Evolutionary conservation across 208 protist genomes (phyloP), one percentile per base, ranked within the genome.

Genomic region (Herpetomonas tarakana): DNA sequence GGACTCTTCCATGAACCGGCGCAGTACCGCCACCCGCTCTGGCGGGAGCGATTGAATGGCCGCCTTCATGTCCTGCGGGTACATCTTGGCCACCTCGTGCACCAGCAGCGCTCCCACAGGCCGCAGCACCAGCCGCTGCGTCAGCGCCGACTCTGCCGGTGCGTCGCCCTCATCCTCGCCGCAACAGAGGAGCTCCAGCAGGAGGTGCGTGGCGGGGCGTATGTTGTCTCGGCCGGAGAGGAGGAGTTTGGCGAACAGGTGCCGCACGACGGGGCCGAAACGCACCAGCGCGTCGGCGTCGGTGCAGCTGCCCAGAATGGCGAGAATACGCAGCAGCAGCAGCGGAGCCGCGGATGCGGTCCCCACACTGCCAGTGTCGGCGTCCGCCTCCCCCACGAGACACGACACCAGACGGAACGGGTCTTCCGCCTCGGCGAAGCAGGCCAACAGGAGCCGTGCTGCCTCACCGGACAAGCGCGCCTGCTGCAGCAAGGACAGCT

Each of bases 1-100:
- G 28, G 78, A 78, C 49, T 52, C 62, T 45, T 87, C 73, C 86
- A 93, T 90, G 53, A 93, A 83, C 39, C 47, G 30, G 26, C 86
- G 70, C 59, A 93, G 70, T 58, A 53, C 28, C 21, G 62, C 38
- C 1, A 76, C 80, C 22, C 81, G 74, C 11, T 62, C 65, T 1
- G 55, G 12, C 0, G 54, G 59, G 0, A 93, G 66, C 2, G 52
- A 62, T 25, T 76, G 86, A 72, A 93, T 88, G 16, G 69, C 80
- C 26, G 24, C 61, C 22, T 67, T 68, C 60, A 93, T 52, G 54
- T 72, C 67, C 25, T 31, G 24, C 11, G 71, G 53, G 46, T 81
- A 53, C 12, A 67, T 44, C 18, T 31, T 54, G 35, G 77, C 71
- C 29, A 88, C 56, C 29, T 52, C 56, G 39, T 70, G 58, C 25